Conservation (phyloP, 768 basidiomycete species). For the Multifurca ochricompacta region DNA sequence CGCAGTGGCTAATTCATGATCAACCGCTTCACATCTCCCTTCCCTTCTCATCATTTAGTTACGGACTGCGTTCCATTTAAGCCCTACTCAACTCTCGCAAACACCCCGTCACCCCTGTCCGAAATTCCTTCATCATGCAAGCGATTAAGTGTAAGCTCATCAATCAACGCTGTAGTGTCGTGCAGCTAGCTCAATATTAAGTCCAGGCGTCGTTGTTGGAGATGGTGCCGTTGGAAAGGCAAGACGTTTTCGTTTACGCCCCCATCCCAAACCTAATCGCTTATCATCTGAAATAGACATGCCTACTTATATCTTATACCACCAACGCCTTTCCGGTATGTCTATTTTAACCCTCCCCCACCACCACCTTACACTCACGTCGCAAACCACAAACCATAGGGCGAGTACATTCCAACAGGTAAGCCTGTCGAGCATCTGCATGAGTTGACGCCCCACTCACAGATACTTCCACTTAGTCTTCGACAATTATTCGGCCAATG, state of each 20-base stretch:
- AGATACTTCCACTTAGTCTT: conserved; percentile 54
- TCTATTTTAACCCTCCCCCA: conserved; percentile 15
- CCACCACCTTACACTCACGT: conserved; percentile 5
- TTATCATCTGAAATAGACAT: conserved; percentile 57
- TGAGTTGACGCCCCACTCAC: neutral
- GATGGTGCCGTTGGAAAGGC: conserved; percentile 99
- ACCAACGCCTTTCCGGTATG: conserved; percentile 94
- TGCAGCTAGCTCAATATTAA: conserved; percentile 25
- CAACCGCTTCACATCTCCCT: neutral
- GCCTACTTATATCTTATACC: conserved; percentile 98
- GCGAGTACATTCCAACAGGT: conserved; percentile 97
- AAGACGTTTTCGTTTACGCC: conserved; percentile 25
- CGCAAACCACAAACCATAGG: conserved; percentile 37
- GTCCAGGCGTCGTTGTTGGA: conserved; percentile 89
- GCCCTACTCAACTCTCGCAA: conserved; percentile 4
- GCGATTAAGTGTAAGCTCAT: conserved; percentile 78
- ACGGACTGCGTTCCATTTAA: neutral
- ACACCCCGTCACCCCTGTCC: neutral
- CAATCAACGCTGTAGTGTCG: neutral
- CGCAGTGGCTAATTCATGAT: neutral
- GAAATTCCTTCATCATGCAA: conserved; percentile 47
- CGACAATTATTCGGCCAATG: conserved; percentile 98
- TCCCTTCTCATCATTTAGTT: neutral
- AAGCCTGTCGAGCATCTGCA: conserved; percentile 22
- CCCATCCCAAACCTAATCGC: neutral